Evolutionary conservation across 371 early-diverging fungal genomes (phyloP).

Genomic region (Mucor irregularis): DNA sequence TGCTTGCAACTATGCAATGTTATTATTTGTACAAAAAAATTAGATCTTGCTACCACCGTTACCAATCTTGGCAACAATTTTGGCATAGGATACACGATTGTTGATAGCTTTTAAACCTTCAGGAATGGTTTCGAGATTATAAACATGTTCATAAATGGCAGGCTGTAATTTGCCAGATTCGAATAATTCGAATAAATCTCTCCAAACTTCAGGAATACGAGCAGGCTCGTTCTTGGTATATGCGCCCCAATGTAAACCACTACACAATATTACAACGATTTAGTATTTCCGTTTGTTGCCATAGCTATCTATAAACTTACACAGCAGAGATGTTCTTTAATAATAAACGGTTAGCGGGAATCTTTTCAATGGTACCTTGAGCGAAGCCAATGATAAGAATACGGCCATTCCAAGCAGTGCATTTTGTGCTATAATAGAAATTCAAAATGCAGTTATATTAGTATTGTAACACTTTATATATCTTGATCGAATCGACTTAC

Average conservation of each 20-base stretch:
- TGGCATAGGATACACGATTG: conserved; percentile 75
- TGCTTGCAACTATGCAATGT: too few relatives aligned
- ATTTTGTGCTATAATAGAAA: conserved; percentile 52
- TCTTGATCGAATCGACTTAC: conserved; percentile 21
- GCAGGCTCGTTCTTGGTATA: conserved; percentile 70
- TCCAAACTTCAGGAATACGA: conserved; percentile 71
- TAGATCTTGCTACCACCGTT: conserved; percentile 49
- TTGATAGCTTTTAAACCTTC: conserved; percentile 74
- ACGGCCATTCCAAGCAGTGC: conserved; percentile 87
- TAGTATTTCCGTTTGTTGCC: not conserved
- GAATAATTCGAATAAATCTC: conserved; percentile 66
- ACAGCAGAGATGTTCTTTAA: conserved; percentile 77
- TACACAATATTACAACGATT: conserved; percentile 1
- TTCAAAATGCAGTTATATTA: too few relatives aligned
- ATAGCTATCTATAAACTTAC: conserved; percentile 38
- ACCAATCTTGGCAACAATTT: conserved; percentile 64
- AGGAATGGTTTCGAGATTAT: conserved; percentile 67
- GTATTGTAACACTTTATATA: not conserved
- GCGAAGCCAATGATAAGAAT: conserved; percentile 89
- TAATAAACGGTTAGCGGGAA: conserved; percentile 79
- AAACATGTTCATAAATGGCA: conserved; percentile 71
- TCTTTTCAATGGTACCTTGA: conserved; percentile 78
- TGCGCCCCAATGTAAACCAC: conserved; percentile 75
- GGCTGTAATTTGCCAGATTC: conserved; percentile 63
- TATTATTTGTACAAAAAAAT: conserved; percentile 52